Base-by-base conservation (phyloP, 106 monocot genomes). In the Gastrodia elata region DNA sequence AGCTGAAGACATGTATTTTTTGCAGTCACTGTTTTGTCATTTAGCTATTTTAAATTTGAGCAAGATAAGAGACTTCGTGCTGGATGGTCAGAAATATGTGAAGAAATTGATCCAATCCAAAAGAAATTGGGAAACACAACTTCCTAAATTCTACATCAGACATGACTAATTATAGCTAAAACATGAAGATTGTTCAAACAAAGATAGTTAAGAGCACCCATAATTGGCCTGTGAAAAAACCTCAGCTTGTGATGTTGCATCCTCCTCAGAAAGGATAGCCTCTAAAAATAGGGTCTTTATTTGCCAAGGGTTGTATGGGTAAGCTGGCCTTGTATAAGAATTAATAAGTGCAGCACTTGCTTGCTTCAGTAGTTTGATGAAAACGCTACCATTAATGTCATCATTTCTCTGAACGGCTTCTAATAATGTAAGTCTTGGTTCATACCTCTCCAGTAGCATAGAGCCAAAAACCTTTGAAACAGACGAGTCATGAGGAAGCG, bases 381-480 rank as follows among this genome's bases (percentile, higher is more conserved):
- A 97, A 26, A 77, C 77, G 36, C 74, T 88, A 48, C 91, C 84
- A 2, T 83, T 82, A 9, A 82, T 24, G 42, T 95, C 91, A 39
- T 90, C 96, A 22, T 83, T 88, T 75, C 82, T 84, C 77, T 77
- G 79, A 30, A 81, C 85, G 1, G 90, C 92, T 35, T 97, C 96
- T 44, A 90, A 68, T 64, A 97, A 43, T 14, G 96, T 97, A 26
- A 97, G 68, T 28, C 83, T 76, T 16, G 92, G 84, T 52, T 86
- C 96, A 35, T 97, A 88, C 39, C 82, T 78, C 65, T 97, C 96
- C 48, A 92, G 20, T 18, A 82, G 72, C 52, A 83, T 83, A 0
- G 96, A 92, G 5, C 96, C 92, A 46, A 97, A 92, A 20, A 97
- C 84, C 38, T 90, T 97, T 3, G 90, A 86, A 25, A 92, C 55